Conservation (phyloP, 2,329 filamentous ascomycete genomes). For the Fusarium sp. region DNA sequence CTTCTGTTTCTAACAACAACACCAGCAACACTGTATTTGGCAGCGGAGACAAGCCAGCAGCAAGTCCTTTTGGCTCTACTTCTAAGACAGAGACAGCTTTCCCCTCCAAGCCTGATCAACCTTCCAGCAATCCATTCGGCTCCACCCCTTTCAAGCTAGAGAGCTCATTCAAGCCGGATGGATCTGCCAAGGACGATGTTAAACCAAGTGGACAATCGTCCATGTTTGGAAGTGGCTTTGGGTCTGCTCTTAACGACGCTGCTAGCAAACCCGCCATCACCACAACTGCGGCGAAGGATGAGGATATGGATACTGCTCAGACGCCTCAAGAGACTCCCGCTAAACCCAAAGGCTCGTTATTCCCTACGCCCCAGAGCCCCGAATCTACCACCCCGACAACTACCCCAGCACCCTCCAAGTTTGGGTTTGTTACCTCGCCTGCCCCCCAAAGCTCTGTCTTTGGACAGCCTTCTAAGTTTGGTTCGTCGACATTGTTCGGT, state of each 20-base stretch:
- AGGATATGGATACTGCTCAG: conserved; percentile 63
- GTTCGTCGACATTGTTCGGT: conserved; percentile 46
- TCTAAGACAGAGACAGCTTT: conserved; percentile 44
- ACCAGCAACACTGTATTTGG: conserved; percentile 54
- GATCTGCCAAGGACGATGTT: conserved; percentile 69
- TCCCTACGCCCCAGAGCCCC: conserved; percentile 41
- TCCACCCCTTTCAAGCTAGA: conserved; percentile 74
- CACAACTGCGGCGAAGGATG: conserved; percentile 58
- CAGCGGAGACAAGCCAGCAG: conserved; percentile 52
- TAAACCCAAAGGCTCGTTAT: conserved; percentile 50
- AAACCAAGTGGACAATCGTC: conserved; percentile 59
- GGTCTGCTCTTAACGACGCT: conserved; percentile 65
- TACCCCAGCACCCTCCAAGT: conserved; percentile 63
- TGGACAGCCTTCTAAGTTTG: conserved; percentile 49
- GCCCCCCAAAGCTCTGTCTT: conserved; percentile 49
- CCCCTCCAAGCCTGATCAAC: conserved; percentile 44
- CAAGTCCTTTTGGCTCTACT: conserved; percentile 43
- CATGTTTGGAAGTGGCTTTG: conserved; percentile 73
- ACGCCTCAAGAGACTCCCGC: conserved; percentile 50
- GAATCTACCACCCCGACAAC: conserved; percentile 63
- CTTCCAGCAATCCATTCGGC: conserved; percentile 55
- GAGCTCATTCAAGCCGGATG: conserved; percentile 75
- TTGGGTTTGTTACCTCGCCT: conserved; percentile 54
- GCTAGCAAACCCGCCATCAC: conserved; percentile 52
- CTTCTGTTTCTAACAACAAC: conserved; percentile 55